Evolutionary conservation across 176 grass and related monocot genomes (phyloP).

Genomic region (Oryza longistaminata): DNA sequence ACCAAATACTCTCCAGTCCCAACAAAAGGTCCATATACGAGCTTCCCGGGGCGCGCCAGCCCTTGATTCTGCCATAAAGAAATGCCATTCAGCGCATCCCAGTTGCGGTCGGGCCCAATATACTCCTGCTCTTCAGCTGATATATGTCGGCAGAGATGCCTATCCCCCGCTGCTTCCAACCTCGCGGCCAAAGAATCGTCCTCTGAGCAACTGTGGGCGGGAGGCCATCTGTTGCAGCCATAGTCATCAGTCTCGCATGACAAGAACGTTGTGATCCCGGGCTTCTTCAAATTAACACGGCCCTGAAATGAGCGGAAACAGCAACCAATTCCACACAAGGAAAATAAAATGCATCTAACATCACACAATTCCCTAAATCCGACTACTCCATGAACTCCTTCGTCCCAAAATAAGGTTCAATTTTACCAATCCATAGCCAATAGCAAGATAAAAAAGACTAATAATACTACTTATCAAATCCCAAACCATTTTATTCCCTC

Average conservation of each 20-base stretch:
- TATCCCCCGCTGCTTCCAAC: constrained; percentile 82
- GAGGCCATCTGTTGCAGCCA: constrained; percentile 71
- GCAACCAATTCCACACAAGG: neutral
- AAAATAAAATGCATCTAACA: neutral
- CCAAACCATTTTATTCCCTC: no score
- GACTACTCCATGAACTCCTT: no score
- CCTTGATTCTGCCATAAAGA: constrained; percentile 96
- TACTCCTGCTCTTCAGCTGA: constrained; percentile 90
- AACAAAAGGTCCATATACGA: constrained; percentile 93
- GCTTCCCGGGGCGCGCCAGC: constrained; percentile 59
- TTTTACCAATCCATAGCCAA: no score
- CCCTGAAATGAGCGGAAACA: constrained; percentile 48
- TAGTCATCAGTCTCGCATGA: constrained; percentile 96
- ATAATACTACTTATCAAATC: no score
- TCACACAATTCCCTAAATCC: no score
- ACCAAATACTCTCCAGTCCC: constrained; percentile 93
- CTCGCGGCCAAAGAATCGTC: constrained; percentile 82
- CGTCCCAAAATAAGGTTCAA: no score
- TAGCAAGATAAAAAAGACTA: no score
- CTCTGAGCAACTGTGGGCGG: constrained; percentile 80
- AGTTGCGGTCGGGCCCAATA: constrained; percentile 85
- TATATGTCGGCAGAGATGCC: constrained; percentile 86
- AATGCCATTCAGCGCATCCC: constrained; percentile 93
- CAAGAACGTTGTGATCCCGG: constrained; percentile 82
- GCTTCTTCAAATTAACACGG: constrained; percentile 75